A percentile compares a stretch with the other conserved stretches of the same genome.
These are phyloP conservation scores for Teunomyces barrocoloradensis DNA, from an alignment of 805 yeast genomes.

Conservation along the genomic window DNA sequence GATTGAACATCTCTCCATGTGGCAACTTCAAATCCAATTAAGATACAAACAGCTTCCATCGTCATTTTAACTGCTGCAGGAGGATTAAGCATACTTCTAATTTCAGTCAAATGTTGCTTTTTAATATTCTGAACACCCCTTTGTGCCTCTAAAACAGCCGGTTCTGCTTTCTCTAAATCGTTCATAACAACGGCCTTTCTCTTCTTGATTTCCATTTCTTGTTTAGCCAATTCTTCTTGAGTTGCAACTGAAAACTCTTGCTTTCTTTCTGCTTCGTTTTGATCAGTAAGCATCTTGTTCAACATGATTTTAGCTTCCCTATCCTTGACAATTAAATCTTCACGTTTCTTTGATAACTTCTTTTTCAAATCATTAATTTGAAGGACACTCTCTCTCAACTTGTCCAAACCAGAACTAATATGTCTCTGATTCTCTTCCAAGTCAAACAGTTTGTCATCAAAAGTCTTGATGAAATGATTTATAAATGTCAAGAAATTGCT, in stretches of 20 bases:
- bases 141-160: slow-evolving; percentile 80
- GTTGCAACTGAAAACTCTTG: slow-evolving; percentile 81
- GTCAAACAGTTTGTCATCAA: slow-evolving; percentile 40
- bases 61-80: slow-evolving; percentile 84
- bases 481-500: slow-evolving; percentile 54
- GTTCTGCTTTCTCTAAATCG: slow-evolving; percentile 77
- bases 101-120: slow-evolving; percentile 86
- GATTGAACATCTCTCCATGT: slow-evolving; percentile 83
- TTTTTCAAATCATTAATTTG: slow-evolving; percentile 61
- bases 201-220: slow-evolving; percentile 56
- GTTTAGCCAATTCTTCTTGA: slow-evolving; percentile 63
- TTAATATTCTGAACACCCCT: slow-evolving; percentile 89
- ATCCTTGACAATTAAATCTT: slow-evolving; percentile 53
- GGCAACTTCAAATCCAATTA: slow-evolving; percentile 67
- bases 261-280: slow-evolving; percentile 88
- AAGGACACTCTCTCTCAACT: slow-evolving; percentile 71
- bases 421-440: slow-evolving; percentile 70
- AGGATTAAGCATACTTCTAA: slow-evolving; percentile 86
- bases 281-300: slow-evolving; percentile 74
- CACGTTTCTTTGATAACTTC: slow-evolving; percentile 52
- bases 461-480: slow-evolving; percentile 42
- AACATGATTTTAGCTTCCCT: slow-evolving; percentile 68
- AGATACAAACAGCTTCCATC: slow-evolving; percentile 80
- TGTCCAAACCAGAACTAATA: slow-evolving; percentile 69
- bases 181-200: slow-evolving; percentile 54